A percentile compares a stretch with the other conserved stretches of the same genome.
phyloP scores from a whole-genome alignment of 768 basidiomycete species.

The Russula ochroleuca region DNA sequence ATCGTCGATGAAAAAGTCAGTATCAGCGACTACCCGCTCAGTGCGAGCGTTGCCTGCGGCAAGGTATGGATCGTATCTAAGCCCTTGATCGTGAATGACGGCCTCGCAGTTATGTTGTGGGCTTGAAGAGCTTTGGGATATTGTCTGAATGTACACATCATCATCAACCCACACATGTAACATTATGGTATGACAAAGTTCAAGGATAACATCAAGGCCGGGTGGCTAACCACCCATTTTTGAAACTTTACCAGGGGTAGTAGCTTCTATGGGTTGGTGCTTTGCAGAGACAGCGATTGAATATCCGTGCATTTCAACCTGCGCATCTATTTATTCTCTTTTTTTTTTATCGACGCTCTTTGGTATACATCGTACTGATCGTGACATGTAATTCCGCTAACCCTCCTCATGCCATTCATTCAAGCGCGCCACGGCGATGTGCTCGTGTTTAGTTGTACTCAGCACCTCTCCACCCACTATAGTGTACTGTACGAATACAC shows the following conservation, averaged over 20 bases:
- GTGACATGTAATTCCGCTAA: background rate
- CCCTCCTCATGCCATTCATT: background rate
- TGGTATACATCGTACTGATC: slow-evolving; percentile 8
- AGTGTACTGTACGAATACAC: slow-evolving; percentile 19
- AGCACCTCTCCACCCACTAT: slow-evolving; percentile 1
- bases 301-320: slow-evolving; percentile 33
- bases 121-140: slow-evolving; percentile 93
- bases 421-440: slow-evolving; percentile 8
- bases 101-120: slow-evolving; percentile 74
- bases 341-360: slow-evolving; percentile 13
- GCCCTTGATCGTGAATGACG: background rate
- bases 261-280: slow-evolving; percentile 9
- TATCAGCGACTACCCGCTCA: slow-evolving; percentile 90
- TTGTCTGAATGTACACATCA: slow-evolving; percentile 49
- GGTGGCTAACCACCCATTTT: background rate
- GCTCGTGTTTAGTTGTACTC: slow-evolving; percentile 11
- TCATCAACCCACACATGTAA: slow-evolving; percentile 8
- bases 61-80: slow-evolving; percentile 59
- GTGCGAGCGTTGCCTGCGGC: slow-evolving; percentile 92
- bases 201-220: slow-evolving; percentile 4
- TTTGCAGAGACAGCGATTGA: slow-evolving; percentile 23
- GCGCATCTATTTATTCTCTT: slow-evolving; percentile 29
- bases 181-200: slow-evolving; percentile 9
- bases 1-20: slow-evolving; percentile 95
- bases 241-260: background rate